A percentile compares a stretch with the other conserved stretches of the same genome.
phyloP scores from a whole-genome alignment of 306 rosid genomes.

The Trifolium pratense region DNA sequence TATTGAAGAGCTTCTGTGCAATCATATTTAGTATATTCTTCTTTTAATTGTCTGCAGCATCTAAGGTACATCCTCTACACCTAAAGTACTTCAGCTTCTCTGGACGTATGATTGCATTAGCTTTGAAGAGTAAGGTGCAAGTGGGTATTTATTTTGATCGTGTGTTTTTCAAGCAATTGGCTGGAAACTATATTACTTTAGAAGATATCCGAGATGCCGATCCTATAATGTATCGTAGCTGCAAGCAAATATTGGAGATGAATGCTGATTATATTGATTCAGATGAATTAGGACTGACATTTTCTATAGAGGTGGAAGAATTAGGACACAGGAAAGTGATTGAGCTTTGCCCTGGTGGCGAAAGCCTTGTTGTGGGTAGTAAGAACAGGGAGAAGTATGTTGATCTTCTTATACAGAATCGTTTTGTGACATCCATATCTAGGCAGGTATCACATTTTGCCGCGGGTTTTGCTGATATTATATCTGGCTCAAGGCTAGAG shows the following conservation, averaged over 20 bases:
- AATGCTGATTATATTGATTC: conserved; percentile 76
- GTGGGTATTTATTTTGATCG: conserved; percentile 87
- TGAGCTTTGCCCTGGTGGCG: conserved; percentile 81
- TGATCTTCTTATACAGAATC: conserved; percentile 67
- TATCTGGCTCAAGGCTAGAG: conserved; percentile 45
- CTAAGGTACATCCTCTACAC: conserved; percentile 81
- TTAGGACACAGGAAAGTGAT: conserved; percentile 65
- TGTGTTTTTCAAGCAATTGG: conserved; percentile 82
- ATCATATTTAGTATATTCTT: conserved; percentile 49
- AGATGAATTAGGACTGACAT: conserved; percentile 85
- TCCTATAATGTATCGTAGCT: conserved; percentile 76
- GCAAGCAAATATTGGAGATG: conserved; percentile 84
- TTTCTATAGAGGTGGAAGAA: conserved; percentile 82
- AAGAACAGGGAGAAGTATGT: conserved; percentile 75
- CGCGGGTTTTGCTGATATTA: conserved; percentile 75
- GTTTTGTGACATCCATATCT: conserved; percentile 73
- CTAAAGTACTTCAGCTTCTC: conserved; percentile 78
- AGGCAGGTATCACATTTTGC: conserved; percentile 77
- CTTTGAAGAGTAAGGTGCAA: conserved; percentile 82
- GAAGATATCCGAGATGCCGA: conserved; percentile 86
- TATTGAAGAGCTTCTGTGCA: conserved; percentile 9
- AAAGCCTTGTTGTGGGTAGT: conserved; percentile 68
- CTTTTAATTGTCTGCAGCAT: conserved; percentile 64
- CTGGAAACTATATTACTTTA: conserved; percentile 63
- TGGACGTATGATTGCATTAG: conserved; percentile 87